Evolutionary conservation across 2,329 filamentous ascomycete genomes (phyloP).

Genomic region (Pseudohalonectria lignicola): DNA sequence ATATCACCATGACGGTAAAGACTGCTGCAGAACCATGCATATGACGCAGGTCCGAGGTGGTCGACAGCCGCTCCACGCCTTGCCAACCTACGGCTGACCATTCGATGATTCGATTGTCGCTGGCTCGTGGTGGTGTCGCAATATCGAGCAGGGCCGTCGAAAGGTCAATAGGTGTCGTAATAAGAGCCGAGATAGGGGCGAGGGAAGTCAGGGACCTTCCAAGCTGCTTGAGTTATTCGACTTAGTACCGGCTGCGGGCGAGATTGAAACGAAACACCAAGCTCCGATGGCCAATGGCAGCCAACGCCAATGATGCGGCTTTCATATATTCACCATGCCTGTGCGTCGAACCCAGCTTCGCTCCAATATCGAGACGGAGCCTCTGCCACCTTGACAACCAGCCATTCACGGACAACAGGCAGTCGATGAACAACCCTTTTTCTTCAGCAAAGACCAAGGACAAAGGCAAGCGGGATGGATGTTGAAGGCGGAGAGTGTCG

Average conservation of each 20-base stretch:
- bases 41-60: neutral
- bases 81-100: too few species aligned
- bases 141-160: neutral
- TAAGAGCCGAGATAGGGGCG: slow-evolving; percentile 10
- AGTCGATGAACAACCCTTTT: too few species aligned
- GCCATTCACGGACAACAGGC: too few species aligned
- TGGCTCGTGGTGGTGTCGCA: neutral
- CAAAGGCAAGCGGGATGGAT: too few species aligned
- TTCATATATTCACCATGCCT: neutral
- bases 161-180: slow-evolving; percentile 4
- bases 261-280: slow-evolving; percentile 5
- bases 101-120: too few species aligned
- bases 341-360: neutral
- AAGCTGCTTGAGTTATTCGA: neutral
- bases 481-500: too few species aligned
- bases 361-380: neutral
- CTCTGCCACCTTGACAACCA: too few species aligned
- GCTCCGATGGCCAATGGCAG: neutral
- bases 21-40: too few species aligned
- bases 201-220: neutral
- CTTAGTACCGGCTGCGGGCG: too few species aligned
- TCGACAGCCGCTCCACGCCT: too few species aligned
- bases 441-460: too few species aligned
- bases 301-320: neutral
- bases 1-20: too few species aligned